Conservation (phyloP, 176 grass and related monocot genomes). For the Coix lacrymajobi region DNA sequence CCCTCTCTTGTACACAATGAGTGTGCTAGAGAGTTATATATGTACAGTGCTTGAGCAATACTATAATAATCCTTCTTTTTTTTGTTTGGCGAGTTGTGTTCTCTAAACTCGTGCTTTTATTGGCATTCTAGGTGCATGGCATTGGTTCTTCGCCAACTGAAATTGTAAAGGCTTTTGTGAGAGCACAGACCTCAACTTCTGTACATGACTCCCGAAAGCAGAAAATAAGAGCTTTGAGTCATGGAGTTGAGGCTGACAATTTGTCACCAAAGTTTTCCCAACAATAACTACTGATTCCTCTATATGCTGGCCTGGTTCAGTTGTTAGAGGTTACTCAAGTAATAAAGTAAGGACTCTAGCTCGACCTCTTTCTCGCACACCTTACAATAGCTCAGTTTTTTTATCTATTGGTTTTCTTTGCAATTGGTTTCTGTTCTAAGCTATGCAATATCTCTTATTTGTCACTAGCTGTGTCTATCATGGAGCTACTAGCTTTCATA, state of each 20-base stretch:
- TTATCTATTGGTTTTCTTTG: too few relatives aligned
- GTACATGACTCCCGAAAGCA: conserved; percentile 25
- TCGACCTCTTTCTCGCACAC: conserved; percentile 11
- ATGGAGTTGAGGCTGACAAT: conserved; percentile 29
- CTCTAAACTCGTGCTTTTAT: conserved; percentile 17
- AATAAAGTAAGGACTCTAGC: conserved; percentile 30
- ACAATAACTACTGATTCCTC: conserved; percentile 23
- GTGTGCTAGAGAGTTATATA: neutral
- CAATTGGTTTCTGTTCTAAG: too few relatives aligned
- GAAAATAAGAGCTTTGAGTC: conserved; percentile 35
- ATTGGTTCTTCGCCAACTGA: conserved; percentile 51
- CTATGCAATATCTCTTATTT: too few relatives aligned
- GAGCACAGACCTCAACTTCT: too few relatives aligned
- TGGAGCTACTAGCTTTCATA: too few relatives aligned
- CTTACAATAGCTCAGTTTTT: too few relatives aligned
- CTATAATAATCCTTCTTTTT: neutral
- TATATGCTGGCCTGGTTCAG: conserved; percentile 40
- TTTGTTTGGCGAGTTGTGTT: neutral
- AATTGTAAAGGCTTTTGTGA: conserved; percentile 67
- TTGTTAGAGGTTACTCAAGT: conserved; percentile 27
- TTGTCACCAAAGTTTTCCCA: conserved; percentile 9
- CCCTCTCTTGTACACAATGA: neutral
- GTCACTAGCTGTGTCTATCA: too few relatives aligned
- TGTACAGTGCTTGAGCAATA: conserved; percentile 1
- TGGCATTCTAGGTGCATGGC: conserved; percentile 39